Base-by-base conservation (phyloP, 768 basidiomycete genomes). In the Lentinula sp. region DNA sequence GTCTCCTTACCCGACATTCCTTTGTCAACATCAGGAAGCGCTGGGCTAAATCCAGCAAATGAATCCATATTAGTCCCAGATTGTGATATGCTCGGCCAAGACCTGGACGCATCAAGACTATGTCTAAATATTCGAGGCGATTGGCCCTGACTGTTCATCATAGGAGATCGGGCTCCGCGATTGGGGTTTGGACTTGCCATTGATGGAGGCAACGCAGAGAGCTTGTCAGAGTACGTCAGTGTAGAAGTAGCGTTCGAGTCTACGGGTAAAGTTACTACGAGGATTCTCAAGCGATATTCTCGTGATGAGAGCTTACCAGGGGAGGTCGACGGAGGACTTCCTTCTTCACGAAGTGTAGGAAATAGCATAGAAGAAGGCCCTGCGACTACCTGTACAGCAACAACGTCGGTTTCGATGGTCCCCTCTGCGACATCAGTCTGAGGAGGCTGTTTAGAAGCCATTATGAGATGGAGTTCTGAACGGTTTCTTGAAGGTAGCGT, bases 201-300 rank as follows among this genome's bases (percentile, higher is more conserved):
- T 1, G 71, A 66, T 18, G 67, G 59, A 11, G 76, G 76, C 9
- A 79, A 69, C 16, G 74, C 77, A n/a, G 76, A 75, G 16, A 79
- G 71, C 57, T 79, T 79, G 65, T 79, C 77, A 9, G 78, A 79
- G 18, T 72, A 75, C 5, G 78, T 79, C 3, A 80, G 78, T 55
- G 73, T 76, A 23, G 46, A 21, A 1, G 77, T 74, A 18, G 64
- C 62, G 28, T 74, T 71, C 2, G 76, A 74, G 10, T 64, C 70
- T 68, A 42, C 5, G 6, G 54, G 28, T 16, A 13, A 49, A 28
- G n/a, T 5, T 16, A 15, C 31, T 35, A 49, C 8, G 32, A 13
- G 21, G 54, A 48, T 16, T 21, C 64, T 40, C 23, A 28, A 40
- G 21, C 3, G n/a, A 28, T 28, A 28, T 28, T 28, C 28, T 45